phyloP scores from a whole-genome alignment of 208 protist genomes.

The Leptomonas pyrrhocoris region DNA sequence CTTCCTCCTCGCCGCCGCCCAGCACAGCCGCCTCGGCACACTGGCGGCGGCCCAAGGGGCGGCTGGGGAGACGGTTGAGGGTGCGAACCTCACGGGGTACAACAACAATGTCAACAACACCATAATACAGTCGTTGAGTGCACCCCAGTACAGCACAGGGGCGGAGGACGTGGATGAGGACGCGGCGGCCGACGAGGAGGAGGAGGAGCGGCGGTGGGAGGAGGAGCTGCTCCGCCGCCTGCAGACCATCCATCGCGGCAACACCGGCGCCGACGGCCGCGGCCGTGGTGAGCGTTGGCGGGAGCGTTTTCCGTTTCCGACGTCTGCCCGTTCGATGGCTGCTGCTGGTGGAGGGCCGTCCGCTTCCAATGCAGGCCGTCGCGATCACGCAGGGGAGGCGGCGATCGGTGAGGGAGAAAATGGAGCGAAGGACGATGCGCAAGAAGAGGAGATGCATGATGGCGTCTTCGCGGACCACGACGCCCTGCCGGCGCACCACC shows the following conservation, averaged over 20 bases:
- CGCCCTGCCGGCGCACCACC: background rate
- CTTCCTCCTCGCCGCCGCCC: constrained; percentile 13
- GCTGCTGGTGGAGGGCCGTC: background rate
- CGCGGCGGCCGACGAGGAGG: background rate
- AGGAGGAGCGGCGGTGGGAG: constrained; percentile 12
- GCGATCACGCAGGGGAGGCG: background rate
- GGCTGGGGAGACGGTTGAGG: background rate
- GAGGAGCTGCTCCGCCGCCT: constrained; percentile 18
- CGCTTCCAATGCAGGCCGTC: background rate
- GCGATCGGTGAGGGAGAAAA: background rate
- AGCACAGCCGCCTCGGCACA: background rate
- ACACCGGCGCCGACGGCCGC: background rate
- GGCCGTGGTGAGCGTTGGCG: constrained; percentile 9
- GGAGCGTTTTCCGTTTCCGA: background rate
- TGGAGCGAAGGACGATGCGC: background rate
- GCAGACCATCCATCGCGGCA: background rate
- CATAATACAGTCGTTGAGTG: background rate
- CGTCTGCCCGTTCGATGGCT: background rate
- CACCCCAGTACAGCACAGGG: background rate
- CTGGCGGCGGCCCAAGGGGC: background rate
- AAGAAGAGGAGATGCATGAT: background rate
- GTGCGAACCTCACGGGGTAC: background rate
- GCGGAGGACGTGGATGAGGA: background rate
- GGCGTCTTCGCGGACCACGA: background rate
- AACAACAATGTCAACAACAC: background rate